Evolutionary conservation across 2,329 filamentous ascomycete genomes (phyloP), one percentile per base, ranked within the genome.

Genomic region (Graphilbum ipis-grandicollis): DNA sequence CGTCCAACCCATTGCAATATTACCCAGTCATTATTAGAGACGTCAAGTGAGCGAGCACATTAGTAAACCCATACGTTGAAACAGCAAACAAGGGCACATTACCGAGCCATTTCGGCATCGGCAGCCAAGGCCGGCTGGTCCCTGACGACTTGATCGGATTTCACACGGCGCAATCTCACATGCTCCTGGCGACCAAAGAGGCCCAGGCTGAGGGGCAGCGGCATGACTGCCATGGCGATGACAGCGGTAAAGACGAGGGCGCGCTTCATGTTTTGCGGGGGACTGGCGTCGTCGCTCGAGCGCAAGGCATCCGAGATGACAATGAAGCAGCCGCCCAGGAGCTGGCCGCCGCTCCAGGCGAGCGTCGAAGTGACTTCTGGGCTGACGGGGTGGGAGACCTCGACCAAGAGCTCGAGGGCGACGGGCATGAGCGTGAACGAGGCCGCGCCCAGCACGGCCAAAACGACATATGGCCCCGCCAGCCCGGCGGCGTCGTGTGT

Each of bases 311-410:
- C 78, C 59, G 82, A 80, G 39, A 88, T 58, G 22, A 98, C 59
- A 48, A 94, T 80, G 50, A 94, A 93, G 21, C 86, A 57, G 2
- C 74, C 86, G 12, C 90, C 90, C 1, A 92, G 57, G 8, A 94
- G 56, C 60, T 96, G 88, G 0, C 90, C 88, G 6, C 79, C 79
- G 1, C 72, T 70, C 90, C 90, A 96, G 49, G 79, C 81, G 18
- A 92, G 63, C 21, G 81, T 84, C 43, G 74, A 81, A 1, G 81
- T 82, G 32, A 94, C 70, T 56, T 93, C 88, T 0, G 90, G 86
- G 30, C 75, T 78, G 19, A 92, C 73, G 0, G 90, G 90, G 50
- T 90, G 82, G 5, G 80, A 85, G 41, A 93, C 69, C 54, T 96
- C 84, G 36, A 82, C 81, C 14, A 94, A 62, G 47, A 80, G 85